A percentile compares a stretch with the other conserved stretches of the same genome.
phyloP scores from a whole-genome alignment of 331 rosid species.

The Malus hybrid region DNA sequence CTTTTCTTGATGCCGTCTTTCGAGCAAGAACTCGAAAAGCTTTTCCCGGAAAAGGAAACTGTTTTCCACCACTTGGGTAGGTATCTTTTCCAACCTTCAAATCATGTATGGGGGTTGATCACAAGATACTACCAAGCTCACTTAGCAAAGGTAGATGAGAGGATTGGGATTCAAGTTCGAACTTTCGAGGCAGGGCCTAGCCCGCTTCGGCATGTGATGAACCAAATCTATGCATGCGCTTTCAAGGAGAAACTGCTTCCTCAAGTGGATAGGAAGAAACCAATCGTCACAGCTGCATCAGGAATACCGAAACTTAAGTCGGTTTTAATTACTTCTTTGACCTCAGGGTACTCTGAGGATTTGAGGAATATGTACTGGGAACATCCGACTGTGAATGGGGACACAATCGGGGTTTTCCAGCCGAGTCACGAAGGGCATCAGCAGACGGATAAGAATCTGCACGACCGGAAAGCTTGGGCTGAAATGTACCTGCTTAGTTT shows the following conservation, averaged over 20 bases:
- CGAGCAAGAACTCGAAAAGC: slow-evolving; percentile 34
- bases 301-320: slow-evolving; percentile 31
- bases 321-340: slow-evolving; percentile 46
- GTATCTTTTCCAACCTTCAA: slow-evolving; percentile 58
- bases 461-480: slow-evolving; percentile 51
- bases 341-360: slow-evolving; percentile 39
- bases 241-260: slow-evolving; percentile 45
- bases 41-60: slow-evolving; percentile 47
- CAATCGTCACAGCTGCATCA: slow-evolving; percentile 1
- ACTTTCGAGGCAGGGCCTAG: slow-evolving; percentile 33
- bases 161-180: slow-evolving; percentile 55
- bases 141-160: slow-evolving; percentile 47
- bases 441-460: slow-evolving; percentile 33
- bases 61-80: slow-evolving; percentile 51
- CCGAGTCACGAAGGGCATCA: slow-evolving; percentile 58
- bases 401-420: slow-evolving; percentile 32
- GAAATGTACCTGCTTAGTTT: slow-evolving; percentile 56
- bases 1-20: slow-evolving; percentile 58
- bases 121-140: slow-evolving; percentile 47
- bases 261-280: slow-evolving; percentile 20
- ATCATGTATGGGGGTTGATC: slow-evolving; percentile 55
- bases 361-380: slow-evolving; percentile 44
- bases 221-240: slow-evolving; percentile 53
- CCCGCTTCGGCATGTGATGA: slow-evolving; percentile 41
- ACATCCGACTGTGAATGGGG: slow-evolving; percentile 38